A percentile compares a stretch with the other conserved stretches of the same genome.
phyloP scores from a whole-genome alignment of 257 asterid genomes.

The Forsythia viridissima region DNA sequence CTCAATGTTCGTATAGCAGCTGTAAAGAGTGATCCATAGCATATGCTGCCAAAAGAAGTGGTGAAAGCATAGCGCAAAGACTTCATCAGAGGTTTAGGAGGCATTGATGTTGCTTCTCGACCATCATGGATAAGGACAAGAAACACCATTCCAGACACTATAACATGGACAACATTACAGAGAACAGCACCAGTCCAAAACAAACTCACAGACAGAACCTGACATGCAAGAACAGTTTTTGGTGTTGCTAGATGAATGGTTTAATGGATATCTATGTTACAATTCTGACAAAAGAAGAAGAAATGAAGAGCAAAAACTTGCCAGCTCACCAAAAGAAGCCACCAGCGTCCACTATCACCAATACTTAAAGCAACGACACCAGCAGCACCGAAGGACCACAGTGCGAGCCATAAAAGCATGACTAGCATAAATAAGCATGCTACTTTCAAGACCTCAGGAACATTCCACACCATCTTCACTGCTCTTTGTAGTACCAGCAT shows the following conservation, averaged over 20 bases:
- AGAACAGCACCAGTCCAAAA: conserved; percentile 99
- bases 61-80: conserved; percentile 77
- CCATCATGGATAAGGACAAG: conserved; percentile 87
- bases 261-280: conserved; percentile 9
- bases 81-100: conserved; percentile 70
- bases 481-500: conserved; percentile 92
- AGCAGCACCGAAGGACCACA: conserved; percentile 95
- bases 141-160: conserved; percentile 94
- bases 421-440: conserved; percentile 73
- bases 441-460: conserved; percentile 78
- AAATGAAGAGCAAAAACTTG: conserved; percentile 76
- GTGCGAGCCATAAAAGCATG: conserved; percentile 86
- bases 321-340: conserved; percentile 99
- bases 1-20: conserved; percentile 93
- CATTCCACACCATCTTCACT: conserved; percentile 81
- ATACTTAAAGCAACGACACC: conserved; percentile 84
- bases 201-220: conserved; percentile 86
- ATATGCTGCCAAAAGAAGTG: conserved; percentile 95
- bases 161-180: conserved; percentile 83
- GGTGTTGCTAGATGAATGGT: conserved; percentile 20
- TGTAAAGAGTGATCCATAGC: conserved; percentile 98
- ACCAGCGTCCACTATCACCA: conserved; percentile 90
- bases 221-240: conserved; percentile 29
- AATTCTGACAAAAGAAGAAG: conserved; percentile 22
- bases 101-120: conserved; percentile 79